These are phyloP conservation scores for Glarea lozoyensis DNA, from an alignment of 495 filamentous ascomycete genomes.

Conservation along the genomic window DNA sequence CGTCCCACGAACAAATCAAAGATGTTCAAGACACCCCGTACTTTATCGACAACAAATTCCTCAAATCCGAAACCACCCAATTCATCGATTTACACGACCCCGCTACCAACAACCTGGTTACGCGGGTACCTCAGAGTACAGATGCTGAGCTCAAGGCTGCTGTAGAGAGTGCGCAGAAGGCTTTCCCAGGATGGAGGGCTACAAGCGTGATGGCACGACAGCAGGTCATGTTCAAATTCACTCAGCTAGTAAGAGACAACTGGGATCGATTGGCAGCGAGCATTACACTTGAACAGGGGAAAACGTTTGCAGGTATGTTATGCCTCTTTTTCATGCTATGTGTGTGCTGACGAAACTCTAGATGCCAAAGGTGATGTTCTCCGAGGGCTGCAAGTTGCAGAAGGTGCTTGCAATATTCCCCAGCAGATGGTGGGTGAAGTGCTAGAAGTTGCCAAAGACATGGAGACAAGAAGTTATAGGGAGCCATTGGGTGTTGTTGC, in stretches of 20 bases:
- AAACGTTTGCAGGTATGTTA: constrained; percentile 64
- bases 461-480: constrained; percentile 91
- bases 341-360: background rate
- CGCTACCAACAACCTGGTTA: constrained; percentile 95
- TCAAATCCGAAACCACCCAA: constrained; percentile 59
- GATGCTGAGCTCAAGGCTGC: constrained; percentile 82
- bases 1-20: constrained; percentile 69
- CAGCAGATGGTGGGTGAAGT: constrained; percentile 91
- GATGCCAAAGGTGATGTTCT: constrained; percentile 95
- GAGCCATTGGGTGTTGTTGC: constrained; percentile 94
- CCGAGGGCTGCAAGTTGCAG: constrained; percentile 90
- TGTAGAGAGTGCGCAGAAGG: constrained; percentile 78
- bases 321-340: too few relatives aligned
- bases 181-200: constrained; percentile 79
- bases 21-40: constrained; percentile 73
- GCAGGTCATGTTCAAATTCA: constrained; percentile 97
- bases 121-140: constrained; percentile 93
- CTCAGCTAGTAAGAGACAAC: constrained; percentile 79
- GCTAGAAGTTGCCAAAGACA: constrained; percentile 95
- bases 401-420: constrained; percentile 90
- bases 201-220: constrained; percentile 80
- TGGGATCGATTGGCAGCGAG: constrained; percentile 93
- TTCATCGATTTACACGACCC: constrained; percentile 95
- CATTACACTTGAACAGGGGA: constrained; percentile 97
- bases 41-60: constrained; percentile 88